Percentiles rank a stretch among this genome's conserved stretches.
phyloP scores from a whole-genome alignment of 768 basidiomycete genomes.

The Lactifluus echinatus region DNA sequence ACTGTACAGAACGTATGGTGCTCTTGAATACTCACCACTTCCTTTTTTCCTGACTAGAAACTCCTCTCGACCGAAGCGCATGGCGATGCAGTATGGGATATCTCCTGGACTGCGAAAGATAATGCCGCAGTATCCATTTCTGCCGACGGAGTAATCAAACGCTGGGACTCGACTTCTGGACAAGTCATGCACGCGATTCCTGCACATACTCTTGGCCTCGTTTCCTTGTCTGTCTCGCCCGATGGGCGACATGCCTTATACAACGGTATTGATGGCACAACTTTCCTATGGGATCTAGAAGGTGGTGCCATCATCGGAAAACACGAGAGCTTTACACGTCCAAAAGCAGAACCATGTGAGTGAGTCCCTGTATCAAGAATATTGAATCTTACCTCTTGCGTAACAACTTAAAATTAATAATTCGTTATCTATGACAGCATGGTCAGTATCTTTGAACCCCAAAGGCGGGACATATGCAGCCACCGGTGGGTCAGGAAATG shows the following conservation, averaged over 20 bases:
- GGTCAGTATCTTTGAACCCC: conserved; percentile 79
- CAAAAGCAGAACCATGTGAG: conserved; percentile 63
- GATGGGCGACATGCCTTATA: conserved; percentile 61
- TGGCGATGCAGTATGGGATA: conserved; percentile 70
- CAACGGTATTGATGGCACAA: conserved; percentile 80
- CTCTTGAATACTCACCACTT: conserved; percentile 10
- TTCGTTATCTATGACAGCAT: conserved; percentile 40
- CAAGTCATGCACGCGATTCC: conserved; percentile 50
- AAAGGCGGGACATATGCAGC: conserved; percentile 64
- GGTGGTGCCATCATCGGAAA: conserved; percentile 52
- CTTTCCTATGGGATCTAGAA: conserved; percentile 62
- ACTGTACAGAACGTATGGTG: conserved; percentile 65
- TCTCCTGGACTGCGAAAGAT: conserved; percentile 53
- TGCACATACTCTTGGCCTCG: conserved; percentile 78
- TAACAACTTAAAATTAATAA: neutral
- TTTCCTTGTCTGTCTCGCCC: conserved; percentile 66
- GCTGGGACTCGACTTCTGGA: conserved; percentile 61
- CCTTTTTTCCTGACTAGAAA: conserved; percentile 23
- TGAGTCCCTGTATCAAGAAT: conserved; percentile 16
- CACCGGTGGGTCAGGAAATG: conserved; percentile 61
- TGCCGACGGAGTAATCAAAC: conserved; percentile 69
- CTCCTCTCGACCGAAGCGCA: conserved; percentile 48
- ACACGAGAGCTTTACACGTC: conserved; percentile 65
- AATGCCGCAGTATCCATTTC: conserved; percentile 63
- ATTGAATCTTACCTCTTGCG: neutral